Conservation (phyloP, 2,329 filamentous ascomycete genomes). For the Phialophora verrucosa region DNA sequence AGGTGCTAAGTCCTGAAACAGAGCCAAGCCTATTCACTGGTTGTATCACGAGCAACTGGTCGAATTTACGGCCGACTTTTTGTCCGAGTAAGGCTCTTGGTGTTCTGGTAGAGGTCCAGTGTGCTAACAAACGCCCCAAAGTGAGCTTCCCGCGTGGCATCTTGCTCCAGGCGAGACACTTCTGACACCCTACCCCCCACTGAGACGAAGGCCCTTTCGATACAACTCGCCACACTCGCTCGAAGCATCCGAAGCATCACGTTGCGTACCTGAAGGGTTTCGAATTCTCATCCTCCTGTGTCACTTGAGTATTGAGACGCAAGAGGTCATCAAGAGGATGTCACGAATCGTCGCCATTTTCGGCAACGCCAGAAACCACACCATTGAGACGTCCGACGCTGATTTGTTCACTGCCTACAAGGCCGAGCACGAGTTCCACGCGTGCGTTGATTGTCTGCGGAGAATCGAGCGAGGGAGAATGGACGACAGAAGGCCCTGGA, state of each 20-base stretch:
- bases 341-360: constrained; percentile 4
- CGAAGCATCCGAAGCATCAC: not conserved
- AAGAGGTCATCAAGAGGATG: constrained; percentile 14
- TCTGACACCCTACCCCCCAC: constrained; percentile 4
- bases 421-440: constrained; percentile 22
- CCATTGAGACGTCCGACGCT: not conserved
- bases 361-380: constrained; percentile 2
- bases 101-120: not conserved
- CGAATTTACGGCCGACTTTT: not conserved
- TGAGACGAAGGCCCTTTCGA: constrained; percentile 9
- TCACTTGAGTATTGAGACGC: constrained; percentile 14
- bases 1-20: not conserved
- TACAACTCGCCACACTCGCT: constrained; percentile 3
- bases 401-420: constrained; percentile 15
- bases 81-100: constrained; percentile 14
- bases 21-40: not conserved
- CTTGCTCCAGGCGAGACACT: constrained; percentile 5
- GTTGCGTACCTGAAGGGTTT: constrained; percentile 6
- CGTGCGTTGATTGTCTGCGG: constrained; percentile 21
- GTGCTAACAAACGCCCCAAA: not conserved
- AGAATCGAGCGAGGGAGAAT: not conserved
- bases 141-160: constrained; percentile 10
- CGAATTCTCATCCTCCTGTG: constrained; percentile 1
- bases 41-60: constrained; percentile 3
- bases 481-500: not conserved